Evolutionary conservation across 2,329 filamentous ascomycete genomes (phyloP), one percentile per base, ranked within the genome.

Genomic region (Coniochaeta sp.): DNA sequence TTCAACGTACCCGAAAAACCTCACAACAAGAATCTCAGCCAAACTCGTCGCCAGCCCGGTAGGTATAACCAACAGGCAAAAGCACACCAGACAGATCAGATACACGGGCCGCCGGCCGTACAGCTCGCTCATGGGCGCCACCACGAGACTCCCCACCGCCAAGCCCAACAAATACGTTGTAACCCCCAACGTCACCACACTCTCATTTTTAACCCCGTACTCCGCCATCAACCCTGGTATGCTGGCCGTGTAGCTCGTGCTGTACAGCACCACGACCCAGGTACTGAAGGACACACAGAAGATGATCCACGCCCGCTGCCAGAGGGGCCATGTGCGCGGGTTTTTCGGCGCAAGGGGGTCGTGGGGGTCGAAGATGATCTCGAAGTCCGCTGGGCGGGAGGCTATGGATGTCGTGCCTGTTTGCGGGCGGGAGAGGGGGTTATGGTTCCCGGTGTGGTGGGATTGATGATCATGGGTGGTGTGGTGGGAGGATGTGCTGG

Each of bases 111-210:
- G 69, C 6, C 85, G 72, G 1, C 84, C 84, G 51, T 81, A 85
- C 63, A 87, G 75, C 66, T 88, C 85, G 56, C 76, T 81, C 48
- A 91, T 67, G 0, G 88, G 88, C 1, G 88, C 88, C 28, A 90
- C 74, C n/a, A 91, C 67, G 53, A 91, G 71, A 28, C 79, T 82
- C 1, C 87, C 88, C 1, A 76, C 63, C 1, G 86, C 87, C 30
- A 91, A 73, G 5, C 88, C 88, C 28, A 87, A 61, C 10, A 91
- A 74, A 60, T 91, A 92, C 0, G 83, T 83, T 0, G 87, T 91
- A 18, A 91, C 73, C 4, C 88, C 88, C 2, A 91, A 71, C 0
- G 87, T 86, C 1, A 82, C 78, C 10, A 86, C 63, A 0, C 79
- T 77, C 38, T 80, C 69, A 45, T 51, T 61, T 1, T 67, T 55